Evolutionary conservation across 805 yeast genomes (phyloP).

Genomic region (Komagataella ulmi): DNA sequence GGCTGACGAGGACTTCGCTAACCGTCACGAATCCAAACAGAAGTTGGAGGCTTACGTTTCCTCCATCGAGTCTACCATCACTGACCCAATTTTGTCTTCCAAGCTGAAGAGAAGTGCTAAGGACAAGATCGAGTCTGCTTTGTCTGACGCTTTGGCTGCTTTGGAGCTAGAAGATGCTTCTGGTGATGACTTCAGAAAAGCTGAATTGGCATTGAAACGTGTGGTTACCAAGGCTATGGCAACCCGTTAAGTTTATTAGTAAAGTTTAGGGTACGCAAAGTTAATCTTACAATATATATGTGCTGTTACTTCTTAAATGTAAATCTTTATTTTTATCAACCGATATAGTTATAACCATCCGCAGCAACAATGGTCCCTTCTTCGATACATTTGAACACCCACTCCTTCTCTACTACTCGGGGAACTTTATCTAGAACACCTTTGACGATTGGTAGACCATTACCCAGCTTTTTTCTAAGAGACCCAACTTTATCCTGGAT

Average conservation of each 20-base stretch:
- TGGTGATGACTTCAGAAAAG: slow-evolving; percentile 97
- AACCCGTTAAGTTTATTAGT: slow-evolving; percentile 56
- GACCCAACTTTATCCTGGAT: slow-evolving; percentile 5
- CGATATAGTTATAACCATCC: not conserved
- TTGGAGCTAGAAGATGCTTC: slow-evolving; percentile 92
- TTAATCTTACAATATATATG: not conserved
- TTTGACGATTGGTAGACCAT: slow-evolving; percentile 1
- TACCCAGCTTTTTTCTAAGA: slow-evolving; percentile 1
- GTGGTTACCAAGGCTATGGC: slow-evolving; percentile 99
- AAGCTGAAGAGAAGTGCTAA: slow-evolving; percentile 95
- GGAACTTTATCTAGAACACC: slow-evolving; percentile 15
- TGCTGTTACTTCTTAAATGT: not conserved
- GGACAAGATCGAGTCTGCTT: slow-evolving; percentile 95
- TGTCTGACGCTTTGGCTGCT: slow-evolving; percentile 96
- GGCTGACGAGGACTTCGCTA: slow-evolving; percentile 98
- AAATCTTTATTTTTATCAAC: not conserved
- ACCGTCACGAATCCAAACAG: slow-evolving; percentile 98
- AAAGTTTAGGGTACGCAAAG: not conserved
- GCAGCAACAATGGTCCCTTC: slow-evolving; percentile 8
- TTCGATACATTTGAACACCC: slow-evolving; percentile 18
- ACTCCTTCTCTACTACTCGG: slow-evolving; percentile 19
- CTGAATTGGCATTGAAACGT: slow-evolving; percentile 97
- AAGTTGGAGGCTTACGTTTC: slow-evolving; percentile 97
- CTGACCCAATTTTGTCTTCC: slow-evolving; percentile 96
- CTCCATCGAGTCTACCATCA: slow-evolving; percentile 87